Base-by-base conservation (phyloP, 2,329 filamentous ascomycete genomes). In the Colletotrichum brevisporum region DNA sequence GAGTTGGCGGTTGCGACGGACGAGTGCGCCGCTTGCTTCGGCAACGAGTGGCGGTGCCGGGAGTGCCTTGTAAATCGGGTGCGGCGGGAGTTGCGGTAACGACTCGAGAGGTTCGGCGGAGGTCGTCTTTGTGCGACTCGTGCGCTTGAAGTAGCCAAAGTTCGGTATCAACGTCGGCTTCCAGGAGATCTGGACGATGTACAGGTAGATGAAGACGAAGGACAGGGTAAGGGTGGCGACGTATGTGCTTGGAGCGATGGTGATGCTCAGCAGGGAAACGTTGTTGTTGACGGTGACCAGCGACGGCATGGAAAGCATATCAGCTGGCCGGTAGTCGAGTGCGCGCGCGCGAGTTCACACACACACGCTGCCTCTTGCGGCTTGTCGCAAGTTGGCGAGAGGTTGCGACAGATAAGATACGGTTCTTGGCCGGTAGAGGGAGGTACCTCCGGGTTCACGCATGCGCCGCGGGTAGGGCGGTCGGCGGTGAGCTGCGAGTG, bases 271-370 rank as follows among this genome's bases (percentile, higher is more conserved):
- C 73, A 90, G 83, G 67, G 87, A 87, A 76, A 90, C 83, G 84
- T 89, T 86, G 79, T 87, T 90, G 80, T 89, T 87, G 73, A 90
- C 84, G 61, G 86, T 87, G 73, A 90, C 80, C 77, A 90, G 81
- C 68, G 88, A 87, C 82, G 84, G 85, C 87, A 89, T 89, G 76
- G 80, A 80, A 78, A 67, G 55, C 67, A 69, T 69, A 62, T 62
- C 59, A 62, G 56, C 57, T 43, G 56, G 56, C 27, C 55, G 39
- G 51, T 43, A 60, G 45, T 12, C 24, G 10, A 41, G 54, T 54
- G 62, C 50, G 45, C 31, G 43, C 55, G 64, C 63, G 39, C 52
- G 48, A 36, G 31, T 36, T 36, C 31, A 36, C 31, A 36, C 51
- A 36, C 51, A 36, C 58, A 41, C 58, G 43, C 48, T 27, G 21